phyloP scores from a whole-genome alignment of 768 basidiomycete species.

The Amanita fuliginea region DNA sequence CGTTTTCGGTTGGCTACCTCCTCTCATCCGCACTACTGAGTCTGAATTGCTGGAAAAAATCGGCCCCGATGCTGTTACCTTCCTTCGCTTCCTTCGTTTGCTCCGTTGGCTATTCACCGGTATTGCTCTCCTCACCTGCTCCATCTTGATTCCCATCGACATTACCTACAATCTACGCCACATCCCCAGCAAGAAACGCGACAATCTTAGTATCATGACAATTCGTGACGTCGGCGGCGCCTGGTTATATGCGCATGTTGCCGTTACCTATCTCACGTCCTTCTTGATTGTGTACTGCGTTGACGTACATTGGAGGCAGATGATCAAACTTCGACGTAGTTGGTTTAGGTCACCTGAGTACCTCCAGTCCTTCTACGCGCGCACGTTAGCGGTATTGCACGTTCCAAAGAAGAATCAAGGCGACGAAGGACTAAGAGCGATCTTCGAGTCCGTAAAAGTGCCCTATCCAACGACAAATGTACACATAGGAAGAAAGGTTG shows the following conservation, averaged over 20 bases:
- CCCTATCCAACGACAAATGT: slow-evolving; percentile 91
- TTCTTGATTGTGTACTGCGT: slow-evolving; percentile 60
- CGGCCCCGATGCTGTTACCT: slow-evolving; percentile 90
- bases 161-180: slow-evolving; percentile 70
- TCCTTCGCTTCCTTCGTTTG: slow-evolving; percentile 85
- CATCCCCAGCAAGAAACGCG: slow-evolving; percentile 40
- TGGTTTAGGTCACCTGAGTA: slow-evolving; percentile 94
- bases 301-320: slow-evolving; percentile 63
- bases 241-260: slow-evolving; percentile 78
- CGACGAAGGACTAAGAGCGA: slow-evolving; percentile 71
- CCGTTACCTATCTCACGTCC: slow-evolving; percentile 72
- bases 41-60: slow-evolving; percentile 81
- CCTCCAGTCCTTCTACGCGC: slow-evolving; percentile 82
- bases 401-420: slow-evolving; percentile 75
- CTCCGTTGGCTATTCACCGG: slow-evolving; percentile 61
- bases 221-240: slow-evolving; percentile 71
- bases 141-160: slow-evolving; percentile 79
- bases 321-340: slow-evolving; percentile 66
- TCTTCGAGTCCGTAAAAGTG: slow-evolving; percentile 65
- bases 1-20: slow-evolving; percentile 83
- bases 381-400: slow-evolving; percentile 74
- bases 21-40: slow-evolving; percentile 74
- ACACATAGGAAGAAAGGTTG: slow-evolving; percentile 81
- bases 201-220: slow-evolving; percentile 71
- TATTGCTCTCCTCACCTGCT: slow-evolving; percentile 55